Base-by-base conservation (phyloP, 805 yeast genomes). In the Cyberlindnera mississippiensis region DNA sequence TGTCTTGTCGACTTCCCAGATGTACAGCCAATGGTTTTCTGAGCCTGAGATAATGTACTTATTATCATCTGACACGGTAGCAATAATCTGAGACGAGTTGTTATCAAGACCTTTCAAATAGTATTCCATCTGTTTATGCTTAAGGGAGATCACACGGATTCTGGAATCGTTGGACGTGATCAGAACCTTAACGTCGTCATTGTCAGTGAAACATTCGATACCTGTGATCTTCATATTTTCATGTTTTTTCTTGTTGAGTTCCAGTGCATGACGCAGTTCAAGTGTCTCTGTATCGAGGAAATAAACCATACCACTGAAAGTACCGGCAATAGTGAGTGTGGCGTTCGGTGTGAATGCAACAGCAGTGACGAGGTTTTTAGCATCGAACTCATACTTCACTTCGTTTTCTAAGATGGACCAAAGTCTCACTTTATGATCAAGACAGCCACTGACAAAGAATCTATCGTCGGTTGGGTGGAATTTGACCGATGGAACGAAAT, bases 401-500 rank as follows among this genome's bases (percentile, higher is more conserved):
- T 73, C 73, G 28, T 72, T 69, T 43, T 90, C 97, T 35, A 89
- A 68, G 20, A 90, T 81, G 1, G 91, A 83, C 95, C 96, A 87
- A n/a, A 90, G 60, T 42, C 95, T 65, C 14, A 86, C 71, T 17
- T 75, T 69, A 44, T 83, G 82, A 55, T 88, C 96, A 48, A 89
- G 66, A 38, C 91, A 83, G 6, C 95, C 91, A 49, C 89, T 80
- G 3, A 84, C 59, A 59, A 90, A 87, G 57, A 90, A 90, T 18
- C 97, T 63, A 57, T 90, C 96, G 62, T 90, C 97, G 1, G 67
- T 66, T 1, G 93, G 95, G 55, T 86, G 96, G 60, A 90, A 90
- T 38, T 72, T 74, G 3, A 85, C 85, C 9, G 82, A 69, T 0
- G 96, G 84, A 3, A 88, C 95, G 60, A 87, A 83, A 59, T 87